phyloP scores from a whole-genome alignment of 192 early-diverging fungal species.

The Coemansia sp. region DNA sequence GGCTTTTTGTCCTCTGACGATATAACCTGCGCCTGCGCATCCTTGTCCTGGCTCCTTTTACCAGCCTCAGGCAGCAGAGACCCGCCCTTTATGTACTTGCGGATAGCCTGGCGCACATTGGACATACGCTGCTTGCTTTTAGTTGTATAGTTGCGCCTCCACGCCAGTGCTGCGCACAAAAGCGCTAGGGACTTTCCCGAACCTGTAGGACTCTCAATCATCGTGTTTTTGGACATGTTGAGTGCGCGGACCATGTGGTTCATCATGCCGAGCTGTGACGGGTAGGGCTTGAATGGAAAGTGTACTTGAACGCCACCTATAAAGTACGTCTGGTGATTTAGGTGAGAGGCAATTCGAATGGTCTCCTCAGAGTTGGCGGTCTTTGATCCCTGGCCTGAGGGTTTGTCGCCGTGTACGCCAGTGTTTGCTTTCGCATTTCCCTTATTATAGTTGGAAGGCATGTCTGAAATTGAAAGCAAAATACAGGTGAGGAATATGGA shows the following conservation, averaged over 20 bases:
- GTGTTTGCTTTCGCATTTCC: no score
- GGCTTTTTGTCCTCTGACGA: no score
- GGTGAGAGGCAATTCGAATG: constrained; percentile 5
- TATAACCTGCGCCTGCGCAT: no score
- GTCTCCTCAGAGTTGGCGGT: not conserved
- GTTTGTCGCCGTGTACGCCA: no score
- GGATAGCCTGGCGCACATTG: constrained; percentile 35
- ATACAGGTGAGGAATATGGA: no score
- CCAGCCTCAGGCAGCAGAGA: constrained; percentile 23
- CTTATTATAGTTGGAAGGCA: no score
- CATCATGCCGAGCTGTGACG: constrained; percentile 67
- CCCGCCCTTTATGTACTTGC: constrained; percentile 43
- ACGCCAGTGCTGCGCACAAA: constrained; percentile 67
- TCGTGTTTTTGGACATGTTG: constrained; percentile 55
- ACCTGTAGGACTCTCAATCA: constrained; percentile 74
- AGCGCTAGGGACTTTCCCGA: constrained; percentile 79
- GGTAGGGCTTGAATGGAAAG: constrained; percentile 68
- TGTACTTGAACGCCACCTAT: constrained; percentile 57
- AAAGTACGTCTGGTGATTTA: constrained; percentile 14
- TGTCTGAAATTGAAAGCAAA: no score
- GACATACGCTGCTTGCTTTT: constrained; percentile 40
- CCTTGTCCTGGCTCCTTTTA: constrained; percentile 2
- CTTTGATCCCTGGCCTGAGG: no score
- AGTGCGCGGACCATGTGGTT: constrained; percentile 58
- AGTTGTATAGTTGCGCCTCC: constrained; percentile 50